These are phyloP conservation scores for Talaromyces sp. DNA, from an alignment of 2,329 filamentous ascomycete species.

Conservation along the genomic window DNA sequence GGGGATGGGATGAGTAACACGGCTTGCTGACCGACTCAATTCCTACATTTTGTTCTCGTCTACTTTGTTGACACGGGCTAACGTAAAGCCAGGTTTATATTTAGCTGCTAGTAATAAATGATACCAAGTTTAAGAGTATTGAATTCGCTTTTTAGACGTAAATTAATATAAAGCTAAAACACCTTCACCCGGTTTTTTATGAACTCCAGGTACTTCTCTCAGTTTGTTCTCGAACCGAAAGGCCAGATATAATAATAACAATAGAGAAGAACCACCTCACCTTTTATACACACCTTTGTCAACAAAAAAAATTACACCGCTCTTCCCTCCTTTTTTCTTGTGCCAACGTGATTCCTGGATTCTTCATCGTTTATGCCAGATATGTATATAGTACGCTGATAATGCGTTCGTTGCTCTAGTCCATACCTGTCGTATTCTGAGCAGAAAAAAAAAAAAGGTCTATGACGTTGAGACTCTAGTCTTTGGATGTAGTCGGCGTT, in stretches of 20 bases:
- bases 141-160: neutral
- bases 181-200: neutral
- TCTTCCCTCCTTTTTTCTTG: neutral
- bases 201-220: neutral
- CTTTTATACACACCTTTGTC: neutral
- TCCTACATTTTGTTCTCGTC: neutral
- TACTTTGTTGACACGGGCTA: neutral
- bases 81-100: neutral
- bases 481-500: conserved; percentile 46
- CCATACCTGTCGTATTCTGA: neutral
- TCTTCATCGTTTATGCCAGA: neutral
- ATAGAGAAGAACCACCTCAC: neutral
- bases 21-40: conserved; percentile 31
- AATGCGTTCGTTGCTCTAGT: neutral
- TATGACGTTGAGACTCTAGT: conserved; percentile 9
- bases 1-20: conserved; percentile 41
- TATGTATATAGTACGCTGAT: neutral
- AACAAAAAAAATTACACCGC: neutral
- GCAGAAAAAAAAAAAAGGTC: neutral
- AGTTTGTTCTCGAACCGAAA: neutral
- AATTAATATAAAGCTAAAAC: neutral
- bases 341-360: neutral
- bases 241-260: neutral
- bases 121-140: neutral
- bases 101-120: neutral